A percentile compares a stretch with the other conserved stretches of the same genome.
These are phyloP conservation scores for Trametes meyenii DNA, from an alignment of 768 basidiomycete genomes.

Conservation along the genomic window DNA sequence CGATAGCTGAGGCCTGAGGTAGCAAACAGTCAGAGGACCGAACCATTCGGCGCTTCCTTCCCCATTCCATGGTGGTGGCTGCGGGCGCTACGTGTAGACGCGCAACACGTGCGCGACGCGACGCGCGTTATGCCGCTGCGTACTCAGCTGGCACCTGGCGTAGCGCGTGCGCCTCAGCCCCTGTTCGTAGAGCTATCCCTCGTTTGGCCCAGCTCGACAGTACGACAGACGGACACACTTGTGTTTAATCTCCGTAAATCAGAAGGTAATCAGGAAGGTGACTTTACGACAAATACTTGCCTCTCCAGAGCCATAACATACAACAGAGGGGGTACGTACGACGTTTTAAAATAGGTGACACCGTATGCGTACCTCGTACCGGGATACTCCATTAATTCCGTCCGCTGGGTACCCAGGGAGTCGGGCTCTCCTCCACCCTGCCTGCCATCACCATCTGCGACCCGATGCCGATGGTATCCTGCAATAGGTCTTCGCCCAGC, in stretches of 20 bases:
- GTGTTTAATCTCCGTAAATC: not conserved
- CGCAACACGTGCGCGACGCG: not conserved
- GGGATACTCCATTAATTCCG: not conserved
- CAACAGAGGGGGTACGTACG: too few relatives aligned
- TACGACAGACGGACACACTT: not conserved
- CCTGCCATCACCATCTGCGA: slow-evolving; percentile 50
- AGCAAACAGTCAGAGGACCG: not conserved
- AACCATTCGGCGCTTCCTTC: not conserved
- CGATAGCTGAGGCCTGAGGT: not conserved
- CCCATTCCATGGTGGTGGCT: not conserved
- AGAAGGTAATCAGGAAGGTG: too few relatives aligned
- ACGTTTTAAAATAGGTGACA: not conserved
- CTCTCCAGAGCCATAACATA: not conserved
- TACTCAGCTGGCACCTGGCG: too few relatives aligned
- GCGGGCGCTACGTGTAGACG: too few relatives aligned
- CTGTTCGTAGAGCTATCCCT: too few relatives aligned
- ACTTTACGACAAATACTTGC: too few relatives aligned
- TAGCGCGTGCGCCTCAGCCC: too few relatives aligned
- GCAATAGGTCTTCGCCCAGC: slow-evolving; percentile 62
- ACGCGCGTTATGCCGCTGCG: not conserved
- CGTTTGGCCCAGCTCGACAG: too few relatives aligned
- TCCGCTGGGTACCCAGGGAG: slow-evolving; percentile 41
- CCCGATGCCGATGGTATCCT: slow-evolving; percentile 66
- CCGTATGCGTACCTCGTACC: not conserved
- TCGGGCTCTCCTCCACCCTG: slow-evolving; percentile 67